Evolutionary conservation across 257 asterid species (phyloP).

Genomic region (Cruciata laevipes): DNA sequence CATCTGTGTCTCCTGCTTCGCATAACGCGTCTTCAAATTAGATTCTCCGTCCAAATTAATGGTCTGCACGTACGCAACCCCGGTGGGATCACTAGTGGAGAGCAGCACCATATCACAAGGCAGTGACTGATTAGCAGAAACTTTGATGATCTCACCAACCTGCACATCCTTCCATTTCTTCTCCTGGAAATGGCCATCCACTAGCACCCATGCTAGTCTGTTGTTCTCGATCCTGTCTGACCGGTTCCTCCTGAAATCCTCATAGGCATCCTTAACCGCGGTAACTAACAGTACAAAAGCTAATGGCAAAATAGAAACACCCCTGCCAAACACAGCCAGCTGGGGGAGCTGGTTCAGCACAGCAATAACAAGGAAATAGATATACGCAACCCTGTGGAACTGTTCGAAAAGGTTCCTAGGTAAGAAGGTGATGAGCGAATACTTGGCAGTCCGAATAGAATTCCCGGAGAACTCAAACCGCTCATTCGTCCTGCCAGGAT

Average conservation of each 20-base stretch:
- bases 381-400: constrained; percentile 92
- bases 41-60: constrained; percentile 97
- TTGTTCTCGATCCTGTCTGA: constrained; percentile 88
- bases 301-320: constrained; percentile 75
- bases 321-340: constrained; percentile 96
- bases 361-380: constrained; percentile 88
- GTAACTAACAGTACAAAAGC: constrained; percentile 81
- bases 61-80: constrained; percentile 86
- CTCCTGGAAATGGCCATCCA: constrained; percentile 44
- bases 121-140: constrained; percentile 59
- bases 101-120: constrained; percentile 97
- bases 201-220: constrained; percentile 56
- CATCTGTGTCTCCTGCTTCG: constrained; percentile 89
- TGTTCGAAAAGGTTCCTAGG: constrained; percentile 89
- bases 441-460: constrained; percentile 68
- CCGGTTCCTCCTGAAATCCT: constrained; percentile 83
- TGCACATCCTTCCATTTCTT: constrained; percentile 74
- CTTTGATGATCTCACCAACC: constrained; percentile 75
- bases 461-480: constrained; percentile 63
- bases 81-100: constrained; percentile 80
- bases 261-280: constrained; percentile 90
- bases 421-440: constrained; percentile 74
- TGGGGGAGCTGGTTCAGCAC: constrained; percentile 94
- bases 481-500: constrained; percentile 62
- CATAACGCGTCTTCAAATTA: constrained; percentile 89